Evolutionary conservation across 257 asterid species (phyloP), one percentile per base, ranked within the genome.

Genomic region (Paulownia fortunei): DNA sequence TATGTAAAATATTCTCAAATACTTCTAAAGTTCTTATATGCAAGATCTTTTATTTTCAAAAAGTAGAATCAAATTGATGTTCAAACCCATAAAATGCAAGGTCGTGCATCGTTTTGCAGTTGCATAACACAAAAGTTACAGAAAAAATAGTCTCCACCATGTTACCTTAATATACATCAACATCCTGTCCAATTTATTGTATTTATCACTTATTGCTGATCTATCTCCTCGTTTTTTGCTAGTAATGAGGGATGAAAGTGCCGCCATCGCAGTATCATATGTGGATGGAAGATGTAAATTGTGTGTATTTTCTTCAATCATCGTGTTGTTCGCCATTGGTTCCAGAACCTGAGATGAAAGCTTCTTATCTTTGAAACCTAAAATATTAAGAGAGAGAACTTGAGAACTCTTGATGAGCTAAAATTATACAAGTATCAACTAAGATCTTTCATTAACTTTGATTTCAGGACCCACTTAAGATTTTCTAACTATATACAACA

Each of bases 221-320:
- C 56, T 78, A 18, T 83, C 91, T 66, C 93, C 93, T 67, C 95
- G 87, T 47, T 81, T 87, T 80, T 90, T 83, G 78, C 87, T 58
- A 42, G 89, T 84, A 80, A 93, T 90, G 77, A 93, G 98, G 76
- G 95, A 91, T 3, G 98, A 93, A 81, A 93, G 97, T 58, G 96
- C 91, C 78, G 92, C 97, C 98, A 93, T 93, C 70, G 94, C 92
- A 82, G 86, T 60, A 54, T 94, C 97, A 85, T 92, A 94, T 6
- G 89, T 71, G 42, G 93, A 82, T 23, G 87, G 78, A 76, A 73
- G 84, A 79, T 32, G 60, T 69, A 76, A 75, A 13, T 76, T 56
- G 19, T 79, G 66, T 47, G 76, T 64, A 79, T 83, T 84, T 60
- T 93, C 89, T 79, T 74, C 89, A 56, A 59, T 56, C 61, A 36